These are phyloP conservation scores for Tulasnella sp. DNA, from an alignment of 768 basidiomycete species.

Conservation along the genomic window DNA sequence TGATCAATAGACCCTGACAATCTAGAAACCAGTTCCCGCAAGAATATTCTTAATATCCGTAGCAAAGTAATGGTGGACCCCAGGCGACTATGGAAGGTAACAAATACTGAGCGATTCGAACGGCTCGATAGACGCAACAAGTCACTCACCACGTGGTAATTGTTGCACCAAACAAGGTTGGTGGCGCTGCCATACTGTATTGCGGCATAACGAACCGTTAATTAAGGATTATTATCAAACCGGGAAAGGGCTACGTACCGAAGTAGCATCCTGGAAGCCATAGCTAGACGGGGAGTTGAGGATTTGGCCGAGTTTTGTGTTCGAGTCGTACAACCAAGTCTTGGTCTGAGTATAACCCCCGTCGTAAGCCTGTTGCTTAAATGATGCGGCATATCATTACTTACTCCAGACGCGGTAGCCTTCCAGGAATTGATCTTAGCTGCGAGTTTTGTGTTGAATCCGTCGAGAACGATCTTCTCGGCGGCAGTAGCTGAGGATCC, in stretches of 20 bases:
- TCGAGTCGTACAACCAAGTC: slow-evolving; percentile 46
- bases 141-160: slow-evolving; percentile 14
- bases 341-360: slow-evolving; percentile 29
- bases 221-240: neutral
- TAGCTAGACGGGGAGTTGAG: slow-evolving; percentile 41
- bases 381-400: neutral
- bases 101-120: neutral
- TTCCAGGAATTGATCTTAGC: slow-evolving; percentile 33
- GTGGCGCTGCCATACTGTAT: slow-evolving; percentile 13
- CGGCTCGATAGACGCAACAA: neutral
- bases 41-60: neutral
- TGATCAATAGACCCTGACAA: neutral
- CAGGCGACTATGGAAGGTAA: neutral
- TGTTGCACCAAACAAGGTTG: slow-evolving; percentile 16
- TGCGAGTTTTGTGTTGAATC: slow-evolving; percentile 32
- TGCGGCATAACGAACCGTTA: neutral
- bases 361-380: neutral
- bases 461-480: neutral
- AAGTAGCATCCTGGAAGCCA: slow-evolving; percentile 47
- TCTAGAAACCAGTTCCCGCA: neutral
- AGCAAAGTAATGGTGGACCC: neutral
- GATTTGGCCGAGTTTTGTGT: slow-evolving; percentile 37
- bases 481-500: neutral
- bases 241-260: slow-evolving; percentile 22
- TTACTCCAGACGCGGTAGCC: slow-evolving; percentile 35